Conservation (phyloP, 495 filamentous ascomycete species). For the Hypoxylon rickii region DNA sequence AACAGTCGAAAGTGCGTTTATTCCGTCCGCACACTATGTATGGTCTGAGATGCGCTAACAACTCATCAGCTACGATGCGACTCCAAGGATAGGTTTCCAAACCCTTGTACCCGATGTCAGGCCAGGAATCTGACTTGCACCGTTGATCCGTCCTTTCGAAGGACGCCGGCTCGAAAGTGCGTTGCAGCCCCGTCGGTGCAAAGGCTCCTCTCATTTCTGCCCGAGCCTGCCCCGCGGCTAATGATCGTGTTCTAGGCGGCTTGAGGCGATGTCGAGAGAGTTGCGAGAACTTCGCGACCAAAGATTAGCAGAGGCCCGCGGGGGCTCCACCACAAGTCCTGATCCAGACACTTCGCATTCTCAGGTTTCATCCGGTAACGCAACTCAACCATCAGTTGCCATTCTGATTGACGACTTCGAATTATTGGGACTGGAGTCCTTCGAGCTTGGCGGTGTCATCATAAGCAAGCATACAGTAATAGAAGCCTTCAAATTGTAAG, state of each 20-base stretch:
- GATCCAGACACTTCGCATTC: slow-evolving; percentile 30
- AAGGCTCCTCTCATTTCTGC: neutral
- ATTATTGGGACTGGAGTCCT: slow-evolving; percentile 19
- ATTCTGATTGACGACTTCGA: slow-evolving; percentile 32
- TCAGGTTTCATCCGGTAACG: slow-evolving; percentile 18
- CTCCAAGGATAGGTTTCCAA: slow-evolving; percentile 40
- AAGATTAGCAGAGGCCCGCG: slow-evolving; percentile 16
- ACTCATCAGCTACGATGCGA: slow-evolving; percentile 37
- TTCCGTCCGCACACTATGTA: neutral
- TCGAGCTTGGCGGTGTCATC: slow-evolving; percentile 28
- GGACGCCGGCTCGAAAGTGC: slow-evolving; percentile 39
- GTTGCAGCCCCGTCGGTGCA: neutral
- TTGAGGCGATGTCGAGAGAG: slow-evolving; percentile 42
- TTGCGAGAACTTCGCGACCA: slow-evolving; percentile 38
- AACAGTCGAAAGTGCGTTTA: slow-evolving; percentile 36
- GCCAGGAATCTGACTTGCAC: slow-evolving; percentile 31
- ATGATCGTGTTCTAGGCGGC: slow-evolving; percentile 17
- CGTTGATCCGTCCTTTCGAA: slow-evolving; percentile 39
- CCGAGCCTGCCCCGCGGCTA: neutral
- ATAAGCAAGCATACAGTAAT: slow-evolving; percentile 27
- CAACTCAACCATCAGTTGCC: slow-evolving; percentile 14
- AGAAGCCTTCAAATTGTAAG: slow-evolving; percentile 33
- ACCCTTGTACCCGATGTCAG: slow-evolving; percentile 37
- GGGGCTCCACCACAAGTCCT: slow-evolving; percentile 29
- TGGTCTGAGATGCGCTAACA: slow-evolving; percentile 1